These are phyloP conservation scores for Aphelidium insulamus DNA, from an alignment of 371 early-diverging fungal species.

Conservation along the genomic window DNA sequence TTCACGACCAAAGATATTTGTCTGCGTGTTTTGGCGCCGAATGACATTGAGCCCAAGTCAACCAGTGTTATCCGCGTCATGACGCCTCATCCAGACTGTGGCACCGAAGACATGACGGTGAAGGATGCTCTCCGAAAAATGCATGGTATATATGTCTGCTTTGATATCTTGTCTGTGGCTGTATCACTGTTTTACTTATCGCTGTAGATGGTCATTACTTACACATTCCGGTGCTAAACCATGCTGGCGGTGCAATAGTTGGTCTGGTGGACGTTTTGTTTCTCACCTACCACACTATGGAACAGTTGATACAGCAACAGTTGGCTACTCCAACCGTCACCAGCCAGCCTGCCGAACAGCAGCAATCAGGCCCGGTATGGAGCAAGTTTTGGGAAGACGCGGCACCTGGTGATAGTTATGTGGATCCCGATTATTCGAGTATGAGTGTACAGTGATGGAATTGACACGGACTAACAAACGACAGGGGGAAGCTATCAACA, in stretches of 20 bases:
- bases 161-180: too few species aligned
- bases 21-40: too few species aligned
- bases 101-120: conserved; percentile 10
- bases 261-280: conserved; percentile 26
- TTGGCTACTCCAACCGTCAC: too few species aligned
- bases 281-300: conserved; percentile 9
- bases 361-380: neutral
- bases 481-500: neutral
- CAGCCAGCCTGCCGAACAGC: too few species aligned
- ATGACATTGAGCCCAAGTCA: conserved; percentile 21
- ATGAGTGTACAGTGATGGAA: neutral
- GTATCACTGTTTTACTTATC: too few species aligned
- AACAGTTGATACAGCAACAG: too few species aligned
- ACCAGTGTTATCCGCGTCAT: conserved; percentile 23
- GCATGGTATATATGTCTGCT: too few species aligned
- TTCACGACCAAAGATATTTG: too few species aligned
- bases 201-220: conserved; percentile 22
- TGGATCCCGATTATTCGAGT: neutral
- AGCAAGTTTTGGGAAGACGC: too few species aligned
- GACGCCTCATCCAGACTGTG: conserved; percentile 29
- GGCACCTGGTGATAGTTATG: too few species aligned
- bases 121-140: conserved; percentile 24
- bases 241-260: conserved; percentile 1
- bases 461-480: neutral
- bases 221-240: conserved; percentile 26